Conservation (phyloP, 495 filamentous ascomycete genomes). For the Penicillium egyptiacum region DNA sequence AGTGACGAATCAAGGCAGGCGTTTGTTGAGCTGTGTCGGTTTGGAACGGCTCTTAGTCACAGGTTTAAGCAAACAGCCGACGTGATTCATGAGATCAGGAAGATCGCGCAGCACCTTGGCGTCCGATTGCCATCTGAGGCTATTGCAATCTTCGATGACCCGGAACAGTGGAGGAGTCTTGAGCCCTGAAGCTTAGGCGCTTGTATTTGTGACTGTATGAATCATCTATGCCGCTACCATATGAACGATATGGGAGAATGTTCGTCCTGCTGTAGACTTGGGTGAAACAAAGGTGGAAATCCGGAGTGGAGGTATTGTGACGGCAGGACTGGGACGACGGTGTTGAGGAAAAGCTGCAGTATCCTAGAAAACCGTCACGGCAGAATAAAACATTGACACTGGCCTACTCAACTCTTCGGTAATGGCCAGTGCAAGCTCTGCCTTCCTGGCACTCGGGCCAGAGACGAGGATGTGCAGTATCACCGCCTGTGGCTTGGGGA, state of each 20-base stretch:
- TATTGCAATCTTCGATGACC: slow-evolving; percentile 24
- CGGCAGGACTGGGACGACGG: neutral
- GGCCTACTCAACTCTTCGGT: neutral
- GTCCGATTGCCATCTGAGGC: slow-evolving; percentile 34
- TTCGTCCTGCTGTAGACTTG: neutral
- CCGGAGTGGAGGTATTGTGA: neutral
- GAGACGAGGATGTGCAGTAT: neutral
- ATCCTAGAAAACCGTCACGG: neutral
- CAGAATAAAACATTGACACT: neutral
- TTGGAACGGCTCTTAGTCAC: slow-evolving; percentile 30
- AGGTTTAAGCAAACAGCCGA: slow-evolving; percentile 31
- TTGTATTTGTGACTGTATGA: neutral
- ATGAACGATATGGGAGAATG: neutral
- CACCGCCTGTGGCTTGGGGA: neutral
- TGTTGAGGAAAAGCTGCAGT: neutral
- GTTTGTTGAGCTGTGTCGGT: slow-evolving; percentile 38
- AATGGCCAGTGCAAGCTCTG: neutral
- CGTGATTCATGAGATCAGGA: slow-evolving; percentile 29
- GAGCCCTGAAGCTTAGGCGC: slow-evolving; percentile 1
- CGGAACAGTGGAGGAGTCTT: slow-evolving; percentile 5
- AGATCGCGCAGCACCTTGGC: slow-evolving; percentile 14
- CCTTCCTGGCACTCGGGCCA: neutral
- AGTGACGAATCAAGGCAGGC: slow-evolving; percentile 24
- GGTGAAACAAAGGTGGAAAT: neutral
- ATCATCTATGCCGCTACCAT: neutral